Evolutionary conservation across 129 eudicot species (phyloP).

Genomic region (Sambucus nigra): DNA sequence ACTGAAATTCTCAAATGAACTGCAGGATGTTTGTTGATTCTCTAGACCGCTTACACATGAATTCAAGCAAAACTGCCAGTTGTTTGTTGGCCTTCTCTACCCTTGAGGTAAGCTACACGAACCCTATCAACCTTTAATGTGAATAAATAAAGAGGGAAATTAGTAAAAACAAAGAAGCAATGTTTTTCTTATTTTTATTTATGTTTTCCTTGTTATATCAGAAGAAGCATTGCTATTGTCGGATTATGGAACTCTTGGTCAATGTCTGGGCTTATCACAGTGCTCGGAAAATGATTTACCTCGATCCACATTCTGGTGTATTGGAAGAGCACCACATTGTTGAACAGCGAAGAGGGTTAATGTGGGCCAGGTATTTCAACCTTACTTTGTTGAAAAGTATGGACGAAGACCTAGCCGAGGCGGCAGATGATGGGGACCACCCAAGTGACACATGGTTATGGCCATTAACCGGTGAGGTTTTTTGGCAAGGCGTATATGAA

Average conservation of each 20-base stretch:
- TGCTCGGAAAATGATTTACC: conserved; percentile 71
- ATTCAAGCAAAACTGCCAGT: conserved; percentile 25
- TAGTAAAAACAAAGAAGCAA: background rate
- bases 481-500: conserved; percentile 92
- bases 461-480: conserved; percentile 94
- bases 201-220: conserved; percentile 13
- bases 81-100: conserved; percentile 62
- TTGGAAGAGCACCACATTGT: conserved; percentile 79
- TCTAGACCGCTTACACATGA: conserved; percentile 53
- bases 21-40: conserved; percentile 90
- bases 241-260: conserved; percentile 66
- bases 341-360: conserved; percentile 51
- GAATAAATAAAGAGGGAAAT: background rate
- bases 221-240: conserved; percentile 87
- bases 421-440: conserved; percentile 82
- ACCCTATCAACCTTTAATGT: background rate
- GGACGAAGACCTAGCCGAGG: conserved; percentile 99
- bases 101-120: conserved; percentile 46
- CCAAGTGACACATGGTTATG: conserved; percentile 75
- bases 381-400: conserved; percentile 58
- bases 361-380: conserved; percentile 90
- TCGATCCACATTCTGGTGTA: conserved; percentile 66
- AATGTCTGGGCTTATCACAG: conserved; percentile 98
- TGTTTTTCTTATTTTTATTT: conserved; percentile 2
- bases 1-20: background rate